Conservation (phyloP, 352 stramenopile genomes). For the Phytophthora lateralis region DNA sequence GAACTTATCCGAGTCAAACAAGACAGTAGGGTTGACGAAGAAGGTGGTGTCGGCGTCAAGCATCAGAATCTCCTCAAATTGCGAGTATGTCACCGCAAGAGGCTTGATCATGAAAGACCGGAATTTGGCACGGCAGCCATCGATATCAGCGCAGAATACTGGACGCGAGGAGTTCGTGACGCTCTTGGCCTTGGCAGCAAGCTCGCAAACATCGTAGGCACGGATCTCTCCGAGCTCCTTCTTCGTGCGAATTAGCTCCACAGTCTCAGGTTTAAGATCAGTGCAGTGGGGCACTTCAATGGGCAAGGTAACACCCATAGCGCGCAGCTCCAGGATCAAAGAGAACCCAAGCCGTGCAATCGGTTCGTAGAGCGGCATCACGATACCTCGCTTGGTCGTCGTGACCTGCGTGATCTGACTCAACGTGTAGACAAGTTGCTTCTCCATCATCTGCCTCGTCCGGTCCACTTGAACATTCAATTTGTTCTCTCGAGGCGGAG, state of each 20-base stretch:
- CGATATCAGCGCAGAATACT: constrained; percentile 51
- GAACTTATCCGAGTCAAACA: constrained; percentile 57
- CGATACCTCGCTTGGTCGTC: constrained; percentile 48
- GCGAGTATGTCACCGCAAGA: constrained; percentile 53
- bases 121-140: constrained; percentile 47
- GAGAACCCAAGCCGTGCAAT: constrained; percentile 48
- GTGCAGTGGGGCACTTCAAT: constrained; percentile 64
- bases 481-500: constrained; percentile 22
- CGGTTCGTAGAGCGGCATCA: constrained; percentile 59
- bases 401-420: constrained; percentile 34
- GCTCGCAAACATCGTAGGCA: constrained; percentile 40
- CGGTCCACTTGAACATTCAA: constrained; percentile 15
- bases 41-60: constrained; percentile 69
- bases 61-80: constrained; percentile 67
- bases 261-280: constrained; percentile 45
- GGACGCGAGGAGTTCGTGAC: constrained; percentile 27
- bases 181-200: constrained; percentile 35
- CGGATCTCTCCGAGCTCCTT: constrained; percentile 34
- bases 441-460: constrained; percentile 35
- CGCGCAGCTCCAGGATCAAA: constrained; percentile 53
- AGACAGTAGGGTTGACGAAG: constrained; percentile 51
- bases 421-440: constrained; percentile 40
- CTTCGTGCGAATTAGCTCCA: constrained; percentile 38
- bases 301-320: constrained; percentile 44
- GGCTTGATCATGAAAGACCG: constrained; percentile 63